These are phyloP conservation scores for Starmera caribaea DNA, from an alignment of 805 yeast species.

Conservation along the genomic window DNA sequence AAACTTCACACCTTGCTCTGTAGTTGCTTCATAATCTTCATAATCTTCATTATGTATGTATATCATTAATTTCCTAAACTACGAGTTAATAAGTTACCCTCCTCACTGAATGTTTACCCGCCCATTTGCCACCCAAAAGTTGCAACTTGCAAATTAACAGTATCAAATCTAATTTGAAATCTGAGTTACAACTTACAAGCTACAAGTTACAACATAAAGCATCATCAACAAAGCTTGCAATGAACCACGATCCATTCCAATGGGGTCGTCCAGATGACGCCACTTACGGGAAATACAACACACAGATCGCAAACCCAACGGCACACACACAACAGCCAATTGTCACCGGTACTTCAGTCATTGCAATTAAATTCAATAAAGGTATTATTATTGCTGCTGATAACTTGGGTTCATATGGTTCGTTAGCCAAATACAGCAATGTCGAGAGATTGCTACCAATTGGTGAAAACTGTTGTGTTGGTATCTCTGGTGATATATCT, in stretches of 20 bases:
- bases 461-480: conserved; percentile 82
- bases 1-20: no score
- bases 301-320: conserved; percentile 65
- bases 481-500: conserved; percentile 88
- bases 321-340: conserved; percentile 91
- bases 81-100: no score
- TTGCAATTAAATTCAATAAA: conserved; percentile 80
- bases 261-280: conserved; percentile 95
- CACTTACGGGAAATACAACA: conserved; percentile 74
- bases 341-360: conserved; percentile 93
- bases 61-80: no score
- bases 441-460: conserved; percentile 79
- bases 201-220: conserved; percentile 6
- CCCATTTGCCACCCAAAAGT: background rate
- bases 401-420: conserved; percentile 87
- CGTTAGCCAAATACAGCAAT: conserved; percentile 77
- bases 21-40: no score
- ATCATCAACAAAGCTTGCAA: conserved; percentile 19
- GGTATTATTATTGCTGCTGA: conserved; percentile 96
- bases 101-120: no score
- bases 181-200: background rate
- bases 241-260: conserved; percentile 91
- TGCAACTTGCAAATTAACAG: conserved; percentile 9
- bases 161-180: background rate
- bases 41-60: no score